phyloP scores from a whole-genome alignment of 2,329 filamentous ascomycete genomes.

The Fusarium nisikadoi region DNA sequence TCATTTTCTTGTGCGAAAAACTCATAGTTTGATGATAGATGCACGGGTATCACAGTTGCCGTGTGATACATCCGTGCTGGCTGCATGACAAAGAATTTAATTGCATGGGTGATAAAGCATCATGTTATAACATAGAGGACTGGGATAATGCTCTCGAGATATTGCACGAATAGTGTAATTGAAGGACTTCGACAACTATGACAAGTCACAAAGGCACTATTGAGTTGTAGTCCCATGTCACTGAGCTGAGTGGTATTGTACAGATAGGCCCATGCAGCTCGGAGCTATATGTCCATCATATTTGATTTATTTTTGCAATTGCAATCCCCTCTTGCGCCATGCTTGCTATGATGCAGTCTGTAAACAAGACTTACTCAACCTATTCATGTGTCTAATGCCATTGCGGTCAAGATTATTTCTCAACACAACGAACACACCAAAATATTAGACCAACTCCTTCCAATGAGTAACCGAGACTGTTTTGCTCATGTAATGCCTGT shows the following conservation, averaged over 20 bases:
- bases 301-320: conserved; percentile 12
- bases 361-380: conserved; percentile 4
- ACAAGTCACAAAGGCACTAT: conserved; percentile 4
- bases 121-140: not conserved
- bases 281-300: not conserved
- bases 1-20: conserved; percentile 1
- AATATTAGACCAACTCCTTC: conserved; percentile 27
- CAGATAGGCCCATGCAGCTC: not conserved
- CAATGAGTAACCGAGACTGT: conserved; percentile 23
- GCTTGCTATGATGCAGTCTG: not conserved
- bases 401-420: not conserved
- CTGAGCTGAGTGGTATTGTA: not conserved
- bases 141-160: not conserved
- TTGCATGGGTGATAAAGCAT: not conserved
- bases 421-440: not conserved
- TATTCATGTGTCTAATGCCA: conserved; percentile 1
- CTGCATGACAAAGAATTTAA: conserved; percentile 12
- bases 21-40: conserved; percentile 12
- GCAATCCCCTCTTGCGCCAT: conserved; percentile 16
- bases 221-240: not conserved
- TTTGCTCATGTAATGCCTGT: conserved; percentile 17
- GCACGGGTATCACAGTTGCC: conserved; percentile 19
- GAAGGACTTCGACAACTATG: not conserved
- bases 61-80: conserved; percentile 7
- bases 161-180: not conserved